Percentiles rank a stretch among this genome's conserved stretches.
Conservation (phyloP, 176 grass and related monocot genomes). For the Aegilops sharonensis region DNA sequence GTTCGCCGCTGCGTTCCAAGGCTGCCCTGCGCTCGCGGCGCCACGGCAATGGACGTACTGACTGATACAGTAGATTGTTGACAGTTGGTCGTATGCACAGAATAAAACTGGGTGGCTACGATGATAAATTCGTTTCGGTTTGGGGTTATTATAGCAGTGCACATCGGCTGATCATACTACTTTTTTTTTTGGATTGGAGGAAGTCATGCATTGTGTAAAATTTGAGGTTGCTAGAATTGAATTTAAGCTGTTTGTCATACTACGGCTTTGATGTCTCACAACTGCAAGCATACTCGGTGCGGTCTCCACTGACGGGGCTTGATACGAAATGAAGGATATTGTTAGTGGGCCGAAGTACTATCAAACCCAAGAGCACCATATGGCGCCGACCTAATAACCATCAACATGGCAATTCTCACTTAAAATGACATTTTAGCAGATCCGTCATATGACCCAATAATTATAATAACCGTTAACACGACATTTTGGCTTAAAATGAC, state of each 20-base stretch:
- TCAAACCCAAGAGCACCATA: no score
- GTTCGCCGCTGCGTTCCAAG: not conserved
- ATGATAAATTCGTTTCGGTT: not conserved
- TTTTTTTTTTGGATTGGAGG: not conserved
- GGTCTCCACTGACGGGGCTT: no score
- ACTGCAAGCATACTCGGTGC: no score
- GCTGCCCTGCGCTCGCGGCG: not conserved
- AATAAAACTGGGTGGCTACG: not conserved
- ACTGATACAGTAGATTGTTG: not conserved
- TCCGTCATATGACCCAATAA: no score
- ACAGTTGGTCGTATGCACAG: not conserved
- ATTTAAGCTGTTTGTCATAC: not conserved
- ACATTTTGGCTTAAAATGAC: no score
- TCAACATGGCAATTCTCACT: no score
- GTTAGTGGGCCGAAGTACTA: no score
- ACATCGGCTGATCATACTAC: not conserved
- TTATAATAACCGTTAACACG: no score
- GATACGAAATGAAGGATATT: no score
- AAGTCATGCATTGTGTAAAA: not conserved
- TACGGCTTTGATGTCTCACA: no score
- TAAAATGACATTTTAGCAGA: no score
- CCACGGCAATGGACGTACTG: constrained; percentile 7
- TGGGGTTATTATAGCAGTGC: not conserved
- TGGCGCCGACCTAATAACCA: no score
- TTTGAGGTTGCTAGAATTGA: not conserved